Base-by-base conservation (phyloP, 2,329 filamentous ascomycete genomes). In the Pseudomassariella vexata region DNA sequence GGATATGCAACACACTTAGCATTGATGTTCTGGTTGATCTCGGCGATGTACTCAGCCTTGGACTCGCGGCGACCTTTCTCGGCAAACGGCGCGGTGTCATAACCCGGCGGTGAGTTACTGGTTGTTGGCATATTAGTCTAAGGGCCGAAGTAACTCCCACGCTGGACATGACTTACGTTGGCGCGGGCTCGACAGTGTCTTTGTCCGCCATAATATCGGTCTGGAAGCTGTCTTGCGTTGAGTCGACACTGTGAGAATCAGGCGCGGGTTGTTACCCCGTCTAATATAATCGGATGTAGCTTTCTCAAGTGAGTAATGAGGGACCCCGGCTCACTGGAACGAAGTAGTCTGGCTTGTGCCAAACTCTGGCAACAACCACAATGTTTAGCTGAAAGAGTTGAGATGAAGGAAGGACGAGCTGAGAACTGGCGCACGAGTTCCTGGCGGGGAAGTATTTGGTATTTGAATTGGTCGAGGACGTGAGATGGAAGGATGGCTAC, bases 11-110 rank as follows among this genome's bases (percentile, higher is more conserved):
- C 61, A 16, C 49, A 68, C 65, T 58, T 66, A 35, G 65, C 66
- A 38, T 67, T 64, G 20, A 61, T 39, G 38, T 70, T 70, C 35
- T 58, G 46, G 39, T 66, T 65, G 24, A 69, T 57, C 34, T 68
- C 62, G 27, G 65, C 48, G 18, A 45, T 38, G n/a, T n/a, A n/a
- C n/a, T n/a, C n/a, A 24, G 50, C 49, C n/a, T 55, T 47, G 17
- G 52, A 47, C 15, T 45, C 40, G 28, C 46, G 52, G 16, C 43
- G 49, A 15, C 57, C 62, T 36, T 58, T 56, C 42, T 67, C 61
- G 23, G 55, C 48, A 20, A 50, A 53, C 20, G 52, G 47, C 30
- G 53, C 49, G 12, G 40, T 35, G 26, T 42, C 41, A 30, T 41
- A 42, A 20, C 30, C 40, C 27, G 19, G 34, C 31, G 17, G 40